These are phyloP conservation scores for Fusarium nygamai DNA, from an alignment of 2,329 filamentous ascomycete genomes.

Conservation along the genomic window DNA sequence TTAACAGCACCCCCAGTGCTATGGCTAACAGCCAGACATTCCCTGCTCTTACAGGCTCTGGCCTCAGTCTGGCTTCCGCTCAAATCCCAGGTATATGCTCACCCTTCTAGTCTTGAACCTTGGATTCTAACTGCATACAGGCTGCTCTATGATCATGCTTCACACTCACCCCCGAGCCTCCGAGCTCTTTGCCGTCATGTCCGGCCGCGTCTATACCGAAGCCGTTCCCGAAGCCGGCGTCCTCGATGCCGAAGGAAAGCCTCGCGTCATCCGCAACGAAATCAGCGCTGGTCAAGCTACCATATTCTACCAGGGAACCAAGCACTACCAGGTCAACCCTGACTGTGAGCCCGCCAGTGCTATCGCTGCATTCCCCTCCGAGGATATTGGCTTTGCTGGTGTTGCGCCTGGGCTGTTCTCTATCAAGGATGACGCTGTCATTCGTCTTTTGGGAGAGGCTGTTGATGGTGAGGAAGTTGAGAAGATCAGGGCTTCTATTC, in stretches of 20 bases:
- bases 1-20: conserved; percentile 51
- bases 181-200: conserved; percentile 62
- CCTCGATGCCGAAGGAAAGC: conserved; percentile 45
- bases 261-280: conserved; percentile 54
- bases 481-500: conserved; percentile 51
- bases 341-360: conserved; percentile 60
- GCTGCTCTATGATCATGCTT: conserved; percentile 65
- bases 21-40: conserved; percentile 65
- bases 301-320: conserved; percentile 62
- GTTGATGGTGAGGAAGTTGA: conserved; percentile 59
- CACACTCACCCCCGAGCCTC: conserved; percentile 64
- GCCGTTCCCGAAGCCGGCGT: conserved; percentile 63
- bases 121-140: conserved; percentile 21
- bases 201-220: conserved; percentile 59
- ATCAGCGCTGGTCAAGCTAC: conserved; percentile 58
- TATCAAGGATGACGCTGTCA: conserved; percentile 54
- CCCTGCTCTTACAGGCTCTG: conserved; percentile 64
- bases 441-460: conserved; percentile 57
- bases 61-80: conserved; percentile 60
- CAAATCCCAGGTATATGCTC: conserved; percentile 52
- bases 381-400: conserved; percentile 61
- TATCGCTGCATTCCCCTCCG: conserved; percentile 59
- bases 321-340: conserved; percentile 67
- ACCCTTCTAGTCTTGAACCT: accelerated
- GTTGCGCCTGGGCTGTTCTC: conserved; percentile 60